Evolutionary conservation across 2,329 filamentous ascomycete genomes (phyloP), one percentile per base, ranked within the genome.

Genomic region (Penicillium glabrum): DNA sequence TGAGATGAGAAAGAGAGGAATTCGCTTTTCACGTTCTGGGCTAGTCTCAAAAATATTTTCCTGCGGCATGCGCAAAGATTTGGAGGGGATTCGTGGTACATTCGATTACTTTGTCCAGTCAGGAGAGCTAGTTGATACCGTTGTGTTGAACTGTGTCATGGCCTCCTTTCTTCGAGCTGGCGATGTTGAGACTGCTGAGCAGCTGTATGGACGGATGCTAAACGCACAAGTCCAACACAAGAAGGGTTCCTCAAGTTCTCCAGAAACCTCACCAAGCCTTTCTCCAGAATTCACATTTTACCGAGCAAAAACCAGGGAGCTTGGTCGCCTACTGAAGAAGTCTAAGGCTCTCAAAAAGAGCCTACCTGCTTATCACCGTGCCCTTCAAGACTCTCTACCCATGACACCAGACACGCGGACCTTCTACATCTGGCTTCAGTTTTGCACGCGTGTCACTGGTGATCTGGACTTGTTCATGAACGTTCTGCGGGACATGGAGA

Each of bases 171-270:
- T 97, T 44, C 82, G 86, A 54, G 87, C 88, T 14, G 88, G 89
- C 41, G 93, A 99, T 69, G 84, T 88, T 39, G 77, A 81, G 7
- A 87, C 90, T 0, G 95, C 93, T 3, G 87, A 93, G 64, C 83
- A 89, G 58, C 85, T 96, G 11, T 97, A 97, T 67, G 79, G 86
- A 56, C 86, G 87, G 58, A 98, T 99, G 93, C 93, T 92, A 72
- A 76, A 75, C 2, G 78, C 85, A 27, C 80, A 43, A 73, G 74
- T 23, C 64, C 64, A 57, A 65, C 74, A 50, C 80, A 69, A 60
- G 63, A 51, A 60, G 63, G 66, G 57, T 57, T 69, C 57, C 23
- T 39, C 14, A 35, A 27, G 35, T 19, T 26, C 33, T 27, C 11
- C 50, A 14, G 46, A 57, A 19, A 50, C 46, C 9, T 24, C 35